These are phyloP conservation scores for Stagonosporopsis vannaccii DNA, from an alignment of 2,329 filamentous ascomycete species.

Conservation along the genomic window DNA sequence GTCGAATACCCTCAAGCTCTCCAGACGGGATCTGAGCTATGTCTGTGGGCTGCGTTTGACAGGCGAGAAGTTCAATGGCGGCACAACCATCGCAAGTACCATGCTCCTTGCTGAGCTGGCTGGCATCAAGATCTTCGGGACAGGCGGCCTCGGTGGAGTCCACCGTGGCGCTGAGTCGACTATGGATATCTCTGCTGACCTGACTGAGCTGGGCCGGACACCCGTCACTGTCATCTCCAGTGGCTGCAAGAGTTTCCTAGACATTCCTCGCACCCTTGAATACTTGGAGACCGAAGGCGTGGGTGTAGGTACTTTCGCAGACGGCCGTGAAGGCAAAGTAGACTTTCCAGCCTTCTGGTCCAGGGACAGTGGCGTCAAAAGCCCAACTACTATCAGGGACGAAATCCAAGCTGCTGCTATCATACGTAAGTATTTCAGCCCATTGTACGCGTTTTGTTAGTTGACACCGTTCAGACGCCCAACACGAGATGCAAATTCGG, in stretches of 20 bases:
- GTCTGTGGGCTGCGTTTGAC: conserved; percentile 75
- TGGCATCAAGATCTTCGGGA: conserved; percentile 92
- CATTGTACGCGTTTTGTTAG: neutral
- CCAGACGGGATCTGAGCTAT: conserved; percentile 84
- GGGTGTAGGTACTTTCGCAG: conserved; percentile 86
- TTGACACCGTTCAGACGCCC: conserved; percentile 63
- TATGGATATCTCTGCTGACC: conserved; percentile 93
- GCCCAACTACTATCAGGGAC: conserved; percentile 75
- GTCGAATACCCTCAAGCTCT: conserved; percentile 78
- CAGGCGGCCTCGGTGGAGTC: conserved; percentile 91
- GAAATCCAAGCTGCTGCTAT: conserved; percentile 89
- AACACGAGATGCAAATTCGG: conserved; percentile 73
- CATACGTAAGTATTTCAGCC: conserved; percentile 63
- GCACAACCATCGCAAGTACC: conserved; percentile 91
- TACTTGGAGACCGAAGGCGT: conserved; percentile 77
- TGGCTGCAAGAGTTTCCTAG: conserved; percentile 95
- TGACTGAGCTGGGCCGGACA: conserved; percentile 91
- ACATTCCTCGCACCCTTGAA: conserved; percentile 89
- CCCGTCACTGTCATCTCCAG: conserved; percentile 87
- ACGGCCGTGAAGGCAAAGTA: conserved; percentile 74
- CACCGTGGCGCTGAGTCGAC: conserved; percentile 86
- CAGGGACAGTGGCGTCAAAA: conserved; percentile 81
- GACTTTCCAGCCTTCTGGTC: conserved; percentile 96
- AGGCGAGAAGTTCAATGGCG: conserved; percentile 78
- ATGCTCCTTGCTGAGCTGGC: conserved; percentile 88